Percentiles rank a stretch among this genome's conserved stretches.
These are phyloP conservation scores for Paramecium primaurelia DNA, from an alignment of 73 alveolate species.

Conservation along the genomic window DNA sequence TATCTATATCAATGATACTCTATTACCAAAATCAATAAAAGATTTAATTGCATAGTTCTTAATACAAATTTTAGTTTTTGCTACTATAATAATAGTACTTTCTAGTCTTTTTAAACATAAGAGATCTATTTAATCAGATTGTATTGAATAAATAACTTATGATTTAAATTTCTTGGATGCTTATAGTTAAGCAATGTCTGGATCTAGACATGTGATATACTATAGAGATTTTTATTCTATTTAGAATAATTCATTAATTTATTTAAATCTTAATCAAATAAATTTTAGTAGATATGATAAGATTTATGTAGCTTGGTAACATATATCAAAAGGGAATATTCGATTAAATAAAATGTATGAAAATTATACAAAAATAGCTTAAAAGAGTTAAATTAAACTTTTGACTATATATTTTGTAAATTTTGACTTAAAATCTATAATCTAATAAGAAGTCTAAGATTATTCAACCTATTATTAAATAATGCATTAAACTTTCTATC, in stretches of 20 bases:
- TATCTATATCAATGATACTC: not conserved
- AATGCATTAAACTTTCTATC: not conserved
- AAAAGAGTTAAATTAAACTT: not conserved
- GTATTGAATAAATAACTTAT: not conserved
- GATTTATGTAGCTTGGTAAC: not conserved
- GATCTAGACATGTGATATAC: slow-evolving; percentile 9
- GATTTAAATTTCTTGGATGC: slow-evolving; percentile 21
- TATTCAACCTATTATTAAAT: not conserved
- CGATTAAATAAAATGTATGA: not conserved
- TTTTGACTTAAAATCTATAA: not conserved
- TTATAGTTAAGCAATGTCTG: not conserved
- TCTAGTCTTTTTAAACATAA: not conserved
- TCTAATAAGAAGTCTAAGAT: not conserved
- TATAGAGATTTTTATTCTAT: slow-evolving; percentile 6
- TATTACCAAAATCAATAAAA: not conserved
- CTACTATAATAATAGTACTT: not conserved
- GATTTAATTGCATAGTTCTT: not conserved
- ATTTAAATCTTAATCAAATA: not conserved
- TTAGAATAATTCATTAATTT: not conserved
- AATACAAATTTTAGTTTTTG: not conserved
- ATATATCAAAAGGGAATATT: not conserved
- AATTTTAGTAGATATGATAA: not conserved
- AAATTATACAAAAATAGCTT: not conserved
- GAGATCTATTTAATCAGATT: not conserved
- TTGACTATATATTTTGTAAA: not conserved